Conservation (phyloP, 208 protist species). For the Leishmania major region DNA sequence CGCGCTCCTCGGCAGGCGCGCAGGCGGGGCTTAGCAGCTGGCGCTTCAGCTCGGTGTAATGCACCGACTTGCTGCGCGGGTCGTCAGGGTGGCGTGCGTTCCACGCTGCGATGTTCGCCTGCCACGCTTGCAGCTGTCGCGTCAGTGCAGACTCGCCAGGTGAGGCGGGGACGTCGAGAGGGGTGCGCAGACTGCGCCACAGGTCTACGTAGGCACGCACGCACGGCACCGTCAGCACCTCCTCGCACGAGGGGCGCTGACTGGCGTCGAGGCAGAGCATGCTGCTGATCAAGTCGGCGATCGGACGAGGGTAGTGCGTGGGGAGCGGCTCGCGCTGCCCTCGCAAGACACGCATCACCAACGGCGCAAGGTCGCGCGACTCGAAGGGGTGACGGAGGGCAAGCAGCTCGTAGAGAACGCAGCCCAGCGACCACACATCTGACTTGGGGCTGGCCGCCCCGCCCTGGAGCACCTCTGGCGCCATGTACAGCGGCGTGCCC, state of each 20-base stretch:
- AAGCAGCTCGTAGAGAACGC: conserved; percentile 91
- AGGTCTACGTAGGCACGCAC: conserved; percentile 56
- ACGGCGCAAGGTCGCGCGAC: conserved; percentile 64
- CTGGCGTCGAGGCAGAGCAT: conserved; percentile 64
- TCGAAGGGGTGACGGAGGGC: conserved; percentile 86
- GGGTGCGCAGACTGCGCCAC: conserved; percentile 34
- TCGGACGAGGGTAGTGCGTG: conserved; percentile 57
- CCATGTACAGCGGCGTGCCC: conserved; percentile 96
- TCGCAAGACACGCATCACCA: conserved; percentile 81
- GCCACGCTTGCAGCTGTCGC: conserved; percentile 40
- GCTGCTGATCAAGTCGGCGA: conserved; percentile 58
- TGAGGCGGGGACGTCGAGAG: conserved; percentile 28
- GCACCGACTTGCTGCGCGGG: conserved; percentile 13
- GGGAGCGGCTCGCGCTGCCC: conserved; percentile 71
- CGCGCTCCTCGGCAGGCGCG: conserved; percentile 53
- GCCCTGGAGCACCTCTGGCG: conserved; percentile 90
- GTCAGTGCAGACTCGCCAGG: conserved; percentile 35
- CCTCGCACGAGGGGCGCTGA: conserved; percentile 64
- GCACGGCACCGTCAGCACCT: conserved; percentile 59
- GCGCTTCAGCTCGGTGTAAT: conserved; percentile 34
- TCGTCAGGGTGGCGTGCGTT: conserved; percentile 19
- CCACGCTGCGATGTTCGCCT: conserved; percentile 10
- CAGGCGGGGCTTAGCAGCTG: conserved; percentile 30
- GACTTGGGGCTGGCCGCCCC: conserved; percentile 59
- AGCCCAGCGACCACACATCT: conserved; percentile 94